Evolutionary conservation across 83 land plant genomes (phyloP).

Genomic region (Picea abies): DNA sequence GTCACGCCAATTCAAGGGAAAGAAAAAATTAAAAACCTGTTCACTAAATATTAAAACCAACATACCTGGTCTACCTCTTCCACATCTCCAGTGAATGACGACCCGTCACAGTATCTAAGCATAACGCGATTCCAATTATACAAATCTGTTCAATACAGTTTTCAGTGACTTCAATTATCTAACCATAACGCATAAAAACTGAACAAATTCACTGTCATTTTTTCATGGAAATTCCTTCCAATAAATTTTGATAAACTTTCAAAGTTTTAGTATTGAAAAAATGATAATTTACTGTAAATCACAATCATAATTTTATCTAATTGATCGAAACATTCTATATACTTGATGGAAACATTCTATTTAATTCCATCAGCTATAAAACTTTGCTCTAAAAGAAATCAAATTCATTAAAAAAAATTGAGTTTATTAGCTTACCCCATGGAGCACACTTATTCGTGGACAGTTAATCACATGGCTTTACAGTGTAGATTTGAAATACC

Average conservation of each 20-base stretch:
- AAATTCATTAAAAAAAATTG: neutral
- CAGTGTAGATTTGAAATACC: constrained; percentile 19
- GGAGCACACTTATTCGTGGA: constrained; percentile 18
- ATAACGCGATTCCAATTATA: constrained; percentile 74
- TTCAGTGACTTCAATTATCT: too few species aligned
- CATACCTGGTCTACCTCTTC: constrained; percentile 40
- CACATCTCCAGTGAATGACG: constrained; percentile 75
- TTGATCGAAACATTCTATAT: neutral
- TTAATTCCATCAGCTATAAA: neutral
- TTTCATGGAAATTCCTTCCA: too few species aligned
- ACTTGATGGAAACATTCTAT: neutral
- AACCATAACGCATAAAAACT: too few species aligned
- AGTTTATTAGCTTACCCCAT: constrained; percentile 23
- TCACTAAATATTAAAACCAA: neutral
- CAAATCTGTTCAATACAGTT: constrained; percentile 43
- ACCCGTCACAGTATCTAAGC: constrained; percentile 79
- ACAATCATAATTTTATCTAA: too few species aligned
- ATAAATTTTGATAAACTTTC: too few species aligned
- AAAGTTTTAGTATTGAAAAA: neutral
- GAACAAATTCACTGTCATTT: too few species aligned
- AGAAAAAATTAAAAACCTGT: too few species aligned
- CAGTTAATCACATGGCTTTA: too few species aligned
- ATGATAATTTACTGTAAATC: neutral
- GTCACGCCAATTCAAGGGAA: too few species aligned
- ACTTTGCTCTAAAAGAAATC: neutral